A percentile compares a stretch with the other conserved stretches of the same genome.
phyloP scores from a whole-genome alignment of 2,329 filamentous ascomycete genomes.

The Fusarium protoensiforme region DNA sequence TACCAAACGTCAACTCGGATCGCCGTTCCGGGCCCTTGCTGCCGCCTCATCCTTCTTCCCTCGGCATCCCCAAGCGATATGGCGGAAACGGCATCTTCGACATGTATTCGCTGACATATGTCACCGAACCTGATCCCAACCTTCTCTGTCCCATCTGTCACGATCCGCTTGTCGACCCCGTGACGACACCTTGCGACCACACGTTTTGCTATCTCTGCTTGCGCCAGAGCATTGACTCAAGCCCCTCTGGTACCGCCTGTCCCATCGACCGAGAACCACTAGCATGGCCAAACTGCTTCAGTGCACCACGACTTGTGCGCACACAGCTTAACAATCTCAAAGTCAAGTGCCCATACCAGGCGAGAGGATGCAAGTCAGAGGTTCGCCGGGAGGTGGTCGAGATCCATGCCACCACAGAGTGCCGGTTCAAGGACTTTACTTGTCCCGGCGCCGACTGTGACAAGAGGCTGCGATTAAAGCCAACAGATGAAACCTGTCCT shows the following conservation, averaged over 20 bases:
- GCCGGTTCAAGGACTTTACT: constrained; percentile 64
- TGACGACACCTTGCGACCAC: constrained; percentile 72
- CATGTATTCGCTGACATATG: constrained; percentile 58
- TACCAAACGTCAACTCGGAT: constrained; percentile 39
- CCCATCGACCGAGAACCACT: constrained; percentile 67
- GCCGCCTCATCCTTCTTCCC: constrained; percentile 51
- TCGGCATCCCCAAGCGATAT: constrained; percentile 52
- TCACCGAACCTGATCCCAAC: constrained; percentile 57
- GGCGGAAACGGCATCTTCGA: constrained; percentile 56
- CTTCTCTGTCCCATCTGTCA: constrained; percentile 68
- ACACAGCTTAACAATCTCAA: constrained; percentile 71
- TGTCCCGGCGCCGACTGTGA: constrained; percentile 66
- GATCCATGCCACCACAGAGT: constrained; percentile 67
- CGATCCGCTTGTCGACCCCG: constrained; percentile 68
- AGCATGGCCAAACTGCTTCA: constrained; percentile 53
- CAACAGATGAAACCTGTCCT: constrained; percentile 63
- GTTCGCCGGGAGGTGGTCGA: constrained; percentile 65
- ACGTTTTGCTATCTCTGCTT: constrained; percentile 73
- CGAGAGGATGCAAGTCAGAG: constrained; percentile 61
- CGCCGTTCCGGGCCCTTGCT: constrained; percentile 49
- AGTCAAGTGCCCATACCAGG: constrained; percentile 67
- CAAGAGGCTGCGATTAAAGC: constrained; percentile 62
- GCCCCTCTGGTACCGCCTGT: constrained; percentile 57
- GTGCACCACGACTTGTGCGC: constrained; percentile 60
- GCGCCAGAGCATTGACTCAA: constrained; percentile 53